These are phyloP conservation scores for Solanum neorickii DNA, from an alignment of 257 asterid genomes.

Conservation along the genomic window DNA sequence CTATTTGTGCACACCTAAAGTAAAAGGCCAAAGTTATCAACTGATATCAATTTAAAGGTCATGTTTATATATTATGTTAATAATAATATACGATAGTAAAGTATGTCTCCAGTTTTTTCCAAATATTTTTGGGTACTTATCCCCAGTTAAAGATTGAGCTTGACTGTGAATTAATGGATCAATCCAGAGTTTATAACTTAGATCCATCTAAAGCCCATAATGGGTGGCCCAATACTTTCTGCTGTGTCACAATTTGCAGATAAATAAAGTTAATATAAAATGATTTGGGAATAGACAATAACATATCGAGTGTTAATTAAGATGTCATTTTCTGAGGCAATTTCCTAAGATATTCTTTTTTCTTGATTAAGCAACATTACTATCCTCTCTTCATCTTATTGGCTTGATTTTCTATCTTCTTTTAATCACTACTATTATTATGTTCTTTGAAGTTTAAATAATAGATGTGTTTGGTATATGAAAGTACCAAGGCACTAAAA, in stretches of 20 bases:
- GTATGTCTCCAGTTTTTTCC: too few species aligned
- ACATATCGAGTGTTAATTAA: not conserved
- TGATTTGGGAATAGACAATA: not conserved
- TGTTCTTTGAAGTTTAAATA: not conserved
- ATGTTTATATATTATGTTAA: too few species aligned
- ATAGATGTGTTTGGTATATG: not conserved
- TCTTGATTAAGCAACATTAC: not conserved
- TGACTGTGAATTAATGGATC: not conserved
- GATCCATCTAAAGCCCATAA: not conserved
- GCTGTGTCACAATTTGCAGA: not conserved
- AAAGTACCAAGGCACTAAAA: not conserved
- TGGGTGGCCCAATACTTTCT: not conserved
- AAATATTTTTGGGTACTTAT: not conserved
- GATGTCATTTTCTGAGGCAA: not conserved
- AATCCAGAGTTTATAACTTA: not conserved
- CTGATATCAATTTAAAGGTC: too few species aligned
- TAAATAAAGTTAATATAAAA: not conserved
- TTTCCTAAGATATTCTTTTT: not conserved
- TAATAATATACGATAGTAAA: too few species aligned
- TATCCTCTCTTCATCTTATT: not conserved
- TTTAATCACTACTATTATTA: not conserved
- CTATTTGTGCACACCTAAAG: too few species aligned
- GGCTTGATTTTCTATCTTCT: not conserved
- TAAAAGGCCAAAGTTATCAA: accelerated
- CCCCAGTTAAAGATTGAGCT: not conserved